Conservation (phyloP, 2,329 filamentous ascomycete species). For the Chrysoporthe cubensis region DNA sequence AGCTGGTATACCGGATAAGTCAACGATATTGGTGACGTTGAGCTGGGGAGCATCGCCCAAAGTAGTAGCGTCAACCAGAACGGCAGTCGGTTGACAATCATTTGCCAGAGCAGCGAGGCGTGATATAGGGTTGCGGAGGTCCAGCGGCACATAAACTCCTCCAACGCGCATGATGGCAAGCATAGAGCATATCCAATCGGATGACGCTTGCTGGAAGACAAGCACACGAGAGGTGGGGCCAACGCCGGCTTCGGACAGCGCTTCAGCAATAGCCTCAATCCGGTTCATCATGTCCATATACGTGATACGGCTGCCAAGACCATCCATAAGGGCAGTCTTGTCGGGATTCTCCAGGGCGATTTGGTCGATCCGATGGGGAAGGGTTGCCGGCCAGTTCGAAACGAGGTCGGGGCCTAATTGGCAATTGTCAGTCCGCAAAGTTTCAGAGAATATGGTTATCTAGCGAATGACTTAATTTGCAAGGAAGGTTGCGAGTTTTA, state of each 20-base stretch:
- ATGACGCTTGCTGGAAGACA: constrained; percentile 44
- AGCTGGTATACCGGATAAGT: not conserved
- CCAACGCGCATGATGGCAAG: constrained; percentile 47
- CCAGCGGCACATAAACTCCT: constrained; percentile 46
- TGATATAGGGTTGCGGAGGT: constrained; percentile 36
- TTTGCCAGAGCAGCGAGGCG: constrained; percentile 38
- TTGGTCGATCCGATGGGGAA: constrained; percentile 37
- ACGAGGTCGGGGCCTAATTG: not conserved
- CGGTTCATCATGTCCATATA: constrained; percentile 43
- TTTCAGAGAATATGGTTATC: constrained; percentile 33
- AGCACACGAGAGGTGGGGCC: constrained; percentile 34
- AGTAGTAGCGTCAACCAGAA: not conserved
- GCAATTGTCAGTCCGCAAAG: constrained; percentile 30
- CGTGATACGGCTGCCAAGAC: constrained; percentile 33
- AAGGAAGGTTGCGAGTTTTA: not conserved
- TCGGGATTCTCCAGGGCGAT: constrained; percentile 33
- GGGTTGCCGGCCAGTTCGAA: not conserved
- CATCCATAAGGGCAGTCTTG: constrained; percentile 31
- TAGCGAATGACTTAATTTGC: too few relatives aligned
- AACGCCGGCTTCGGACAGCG: constrained; percentile 33
- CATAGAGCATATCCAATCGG: constrained; percentile 42
- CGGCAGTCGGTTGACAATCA: not conserved
- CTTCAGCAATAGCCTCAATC: constrained; percentile 39
- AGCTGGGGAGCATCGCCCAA: not conserved
- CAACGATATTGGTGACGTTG: not conserved